A percentile compares a stretch with the other conserved stretches of the same genome.
Evolutionary conservation across 2,329 filamentous ascomycete species (phyloP).

Genomic region (Penicillium expansum): DNA sequence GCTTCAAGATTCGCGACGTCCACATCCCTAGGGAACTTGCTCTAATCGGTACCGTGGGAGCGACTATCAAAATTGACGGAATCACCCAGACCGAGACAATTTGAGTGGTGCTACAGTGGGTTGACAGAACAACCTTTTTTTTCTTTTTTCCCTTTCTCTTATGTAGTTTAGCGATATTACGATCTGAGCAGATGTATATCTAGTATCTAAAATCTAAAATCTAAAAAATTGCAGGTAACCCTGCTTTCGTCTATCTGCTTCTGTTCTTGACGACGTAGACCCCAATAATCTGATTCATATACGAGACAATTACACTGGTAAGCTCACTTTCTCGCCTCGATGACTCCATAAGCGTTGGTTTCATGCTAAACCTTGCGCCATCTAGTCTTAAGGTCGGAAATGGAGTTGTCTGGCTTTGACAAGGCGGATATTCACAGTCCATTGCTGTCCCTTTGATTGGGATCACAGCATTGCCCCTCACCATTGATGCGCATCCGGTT

Average conservation of each 20-base stretch:
- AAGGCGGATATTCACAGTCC: no score
- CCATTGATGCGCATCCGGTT: no score
- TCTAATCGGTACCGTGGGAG: constrained; percentile 50
- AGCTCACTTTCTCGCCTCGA: no score
- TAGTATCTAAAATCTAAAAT: no score
- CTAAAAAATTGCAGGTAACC: not conserved
- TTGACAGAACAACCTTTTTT: no score
- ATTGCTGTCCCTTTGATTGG: no score
- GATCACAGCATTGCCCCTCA: no score
- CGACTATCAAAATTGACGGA: constrained; percentile 19
- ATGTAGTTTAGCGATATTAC: not conserved
- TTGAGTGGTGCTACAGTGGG: not conserved
- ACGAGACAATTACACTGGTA: no score
- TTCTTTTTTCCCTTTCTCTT: not conserved
- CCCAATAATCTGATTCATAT: not conserved
- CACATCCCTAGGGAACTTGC: constrained; percentile 57
- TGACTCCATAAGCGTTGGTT: no score
- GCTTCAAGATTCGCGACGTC: constrained; percentile 58
- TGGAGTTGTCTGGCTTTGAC: no score
- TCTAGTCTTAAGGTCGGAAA: no score
- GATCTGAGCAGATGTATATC: not conserved
- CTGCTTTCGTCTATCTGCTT: not conserved
- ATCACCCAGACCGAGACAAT: constrained; percentile 12
- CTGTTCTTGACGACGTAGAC: not conserved
- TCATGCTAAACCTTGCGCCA: no score